Evolutionary conservation across 148 eudicot genomes (phyloP), one percentile per base, ranked within the genome.

Genomic region (Chenopodium album): DNA sequence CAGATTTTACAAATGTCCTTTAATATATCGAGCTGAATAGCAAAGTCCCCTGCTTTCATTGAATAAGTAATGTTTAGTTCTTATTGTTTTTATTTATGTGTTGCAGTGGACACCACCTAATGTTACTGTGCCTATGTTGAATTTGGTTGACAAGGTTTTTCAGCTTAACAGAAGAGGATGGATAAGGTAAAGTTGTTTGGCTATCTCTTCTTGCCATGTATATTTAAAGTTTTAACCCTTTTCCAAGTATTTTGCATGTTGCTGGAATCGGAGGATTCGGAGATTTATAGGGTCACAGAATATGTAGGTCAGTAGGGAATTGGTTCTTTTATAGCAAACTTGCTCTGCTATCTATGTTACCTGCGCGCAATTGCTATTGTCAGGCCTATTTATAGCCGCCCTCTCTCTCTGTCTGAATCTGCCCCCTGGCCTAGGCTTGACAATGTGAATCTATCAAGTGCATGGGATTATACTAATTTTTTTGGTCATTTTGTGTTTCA

Each of bases 91-190:
- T 67, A 44, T 65, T 20, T 62, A 84, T 81, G 81, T 65, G 52
- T 86, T 91, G 94, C 94, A 94, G 98, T 96, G 99, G 99, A 84
- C 97, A 9, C 98, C 99, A 26, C 99, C 99, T 48, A 96, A 96
- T 84, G 86, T 96, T 72, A 90, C 90, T 67, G 91, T 94, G 78
- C 98, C 99, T 54, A 85, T 94, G 84, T 82, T 96, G 88, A 94
- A 96, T 82, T 86, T 96, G 84, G 99, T 96, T 70, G 99, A 96
- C 85, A 96, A 91, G 50, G 87, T 94, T 74, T 96, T 96, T 90
- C 98, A 96, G 87, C 97, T 96, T 79, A 94, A 94, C 60, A 90
- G 89, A 87, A 92, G 98, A 86, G 99, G 99, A 76, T 96, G 99
- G 99, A 87, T 96, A 83, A 96, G 99, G 99, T 96, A 85, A 77